A percentile compares a stretch with the other conserved stretches of the same genome.
These are phyloP conservation scores for Draba incana DNA, from an alignment of 345 rosid genomes.

Conservation along the genomic window DNA sequence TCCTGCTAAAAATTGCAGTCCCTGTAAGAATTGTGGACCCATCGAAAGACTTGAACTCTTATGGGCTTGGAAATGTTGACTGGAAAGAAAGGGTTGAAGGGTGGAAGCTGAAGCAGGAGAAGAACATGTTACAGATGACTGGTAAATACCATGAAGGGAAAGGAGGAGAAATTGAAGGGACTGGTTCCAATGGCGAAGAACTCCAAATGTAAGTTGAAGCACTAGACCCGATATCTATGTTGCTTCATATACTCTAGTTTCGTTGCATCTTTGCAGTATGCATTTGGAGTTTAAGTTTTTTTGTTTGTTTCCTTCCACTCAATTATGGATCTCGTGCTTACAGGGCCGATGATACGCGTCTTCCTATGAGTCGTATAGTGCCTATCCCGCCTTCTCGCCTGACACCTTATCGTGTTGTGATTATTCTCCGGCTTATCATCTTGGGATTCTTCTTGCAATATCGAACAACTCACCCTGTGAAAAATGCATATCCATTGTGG, in stretches of 20 bases:
- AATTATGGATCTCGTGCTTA: slow-evolving; percentile 34
- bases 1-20: slow-evolving; percentile 51
- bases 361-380: slow-evolving; percentile 89
- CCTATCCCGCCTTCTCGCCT: slow-evolving; percentile 81
- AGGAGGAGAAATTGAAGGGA: slow-evolving; percentile 90
- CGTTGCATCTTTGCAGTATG: background rate
- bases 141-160: slow-evolving; percentile 87
- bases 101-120: slow-evolving; percentile 99
- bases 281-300: slow-evolving; percentile 11
- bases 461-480: slow-evolving; percentile 94
- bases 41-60: slow-evolving; percentile 94
- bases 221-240: slow-evolving; percentile 8
- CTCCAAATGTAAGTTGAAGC: slow-evolving; percentile 79
- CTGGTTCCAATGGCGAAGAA: slow-evolving; percentile 98
- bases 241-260: slow-evolving; percentile 4
- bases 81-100: slow-evolving; percentile 99
- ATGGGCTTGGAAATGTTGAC: slow-evolving; percentile 96
- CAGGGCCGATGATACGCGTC: slow-evolving; percentile 97
- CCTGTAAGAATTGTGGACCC: slow-evolving; percentile 99
- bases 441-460: slow-evolving; percentile 98
- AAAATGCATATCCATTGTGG: slow-evolving; percentile 94
- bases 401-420: slow-evolving; percentile 84
- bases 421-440: slow-evolving; percentile 92
- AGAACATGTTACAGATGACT: slow-evolving; percentile 73
- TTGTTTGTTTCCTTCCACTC: slow-evolving; percentile 8